Base-by-base conservation (phyloP, 306 rosid species). In the Arachis hypogaea region DNA sequence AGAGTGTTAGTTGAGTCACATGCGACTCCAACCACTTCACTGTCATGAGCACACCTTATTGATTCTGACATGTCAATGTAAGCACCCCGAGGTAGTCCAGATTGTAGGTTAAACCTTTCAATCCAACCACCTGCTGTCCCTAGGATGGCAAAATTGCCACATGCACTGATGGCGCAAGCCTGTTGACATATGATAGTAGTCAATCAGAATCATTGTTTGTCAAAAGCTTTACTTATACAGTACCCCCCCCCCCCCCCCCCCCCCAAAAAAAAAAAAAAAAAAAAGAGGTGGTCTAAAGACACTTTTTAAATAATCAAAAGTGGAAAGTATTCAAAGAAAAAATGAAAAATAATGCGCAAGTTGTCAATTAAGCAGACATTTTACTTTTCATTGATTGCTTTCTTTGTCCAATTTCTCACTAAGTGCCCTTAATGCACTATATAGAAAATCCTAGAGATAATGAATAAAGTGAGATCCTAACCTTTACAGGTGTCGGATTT, bases 81-180 rank as follows among this genome's bases (percentile, higher is more conserved):
- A 79, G 84, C 82, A 59, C 98, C 97, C 81, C 97, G 83, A 55
- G 89, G 81, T 66, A 89, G 82, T 80, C 98, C 98, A 40, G 98
- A 94, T 75, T 94, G 98, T 87, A 94, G 96, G 75, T 92, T 93
- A 80, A 94, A 91, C 63, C 86, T 88, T 82, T 94, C 98, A 73
- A 94, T 85, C 96, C 98, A 94, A 72, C 98, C 98, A 86, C 85
- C 92, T n/a, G 86, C 93, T 60, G 98, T 94, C 69, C 98, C 98
- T 71, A 94, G 78, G 66, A 94, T 10, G 52, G 91, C 96, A 78
- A 91, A 91, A 84, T 94, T 94, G 73, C 98, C 98, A 85, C 98
- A 94, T 62, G 95, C 90, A 77, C 96, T 89, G 77, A 94, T 91
- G 43, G 95, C 91, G 73, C 97, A 91, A 73, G 93, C 87, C 98